Evolutionary conservation across 768 basidiomycete genomes (phyloP), one percentile per base, ranked within the genome.

Genomic region (Gymnopilus dilepis): DNA sequence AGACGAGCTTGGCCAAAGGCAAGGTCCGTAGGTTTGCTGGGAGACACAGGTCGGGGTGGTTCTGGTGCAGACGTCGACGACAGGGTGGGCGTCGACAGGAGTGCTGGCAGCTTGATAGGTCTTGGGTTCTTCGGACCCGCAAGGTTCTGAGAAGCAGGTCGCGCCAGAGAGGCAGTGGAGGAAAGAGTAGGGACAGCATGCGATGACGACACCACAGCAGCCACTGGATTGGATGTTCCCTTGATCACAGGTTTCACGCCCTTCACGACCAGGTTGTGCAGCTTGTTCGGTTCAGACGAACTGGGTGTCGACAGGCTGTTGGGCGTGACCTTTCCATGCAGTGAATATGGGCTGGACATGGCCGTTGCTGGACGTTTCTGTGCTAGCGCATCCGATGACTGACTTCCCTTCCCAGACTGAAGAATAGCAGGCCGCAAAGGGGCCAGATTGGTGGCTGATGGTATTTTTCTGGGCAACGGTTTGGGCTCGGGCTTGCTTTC

Each of bases 1-100:
- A 93, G 74, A 61, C 88, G 79, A 13, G 91, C 90, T 73, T 92
- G 88, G 13, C 91, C 91, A 75, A 92, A 92, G 9, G 85, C 88
- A 59, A 89, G 72, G 40, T 90, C 88, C 1, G 76, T 76, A 38
- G 72, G 67, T 64, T 73, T 72, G 42, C 67, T 59, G 41, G 74
- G 61, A 11, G 75, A 65, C 6, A 67, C 58, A 8, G 68, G 62
- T 30, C 71, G 58, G 15, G 66, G 59, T 12, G 61, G 54, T 38
- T 69, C 67, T 31, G 65, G 47, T 11, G 69, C 24, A 43, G 56
- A 60, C 26, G 57, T 54, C 24, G 62, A 59, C n/a, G 63, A 55
- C 6, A 65, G 26, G 21, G 45, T 55, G 24, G 63, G 55, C 6
- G 63, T 48, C 6, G 61, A 48, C 47, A 64, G 15, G 53, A 56